A percentile compares a stretch with the other conserved stretches of the same genome.
phyloP scores from a whole-genome alignment of 208 protist species.

The Leishmania tarentolae region DNA sequence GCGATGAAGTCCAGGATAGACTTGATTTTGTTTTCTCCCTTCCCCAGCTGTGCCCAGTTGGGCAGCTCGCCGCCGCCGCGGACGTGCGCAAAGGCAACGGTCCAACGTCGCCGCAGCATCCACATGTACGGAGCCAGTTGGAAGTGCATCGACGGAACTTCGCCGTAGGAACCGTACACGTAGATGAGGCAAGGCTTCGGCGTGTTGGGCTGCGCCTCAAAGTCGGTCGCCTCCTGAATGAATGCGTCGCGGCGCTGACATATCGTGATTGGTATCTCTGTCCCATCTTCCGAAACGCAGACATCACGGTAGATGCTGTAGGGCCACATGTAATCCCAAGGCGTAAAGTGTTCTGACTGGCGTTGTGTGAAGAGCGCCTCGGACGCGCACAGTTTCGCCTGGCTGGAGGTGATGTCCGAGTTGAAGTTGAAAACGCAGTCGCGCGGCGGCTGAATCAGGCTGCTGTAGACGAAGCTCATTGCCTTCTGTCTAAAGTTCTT shows the following conservation, averaged over 20 bases:
- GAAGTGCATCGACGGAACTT: constrained; percentile 92
- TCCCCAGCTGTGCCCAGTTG: constrained; percentile 81
- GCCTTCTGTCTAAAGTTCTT: constrained; percentile 90
- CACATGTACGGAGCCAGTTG: constrained; percentile 94
- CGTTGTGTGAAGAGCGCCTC: constrained; percentile 90
- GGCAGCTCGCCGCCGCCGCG: constrained; percentile 93
- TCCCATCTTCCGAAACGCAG: constrained; percentile 82
- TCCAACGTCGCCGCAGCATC: constrained; percentile 91
- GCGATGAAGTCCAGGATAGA: constrained; percentile 92
- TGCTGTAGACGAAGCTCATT: constrained; percentile 90
- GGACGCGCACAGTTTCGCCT: constrained; percentile 63
- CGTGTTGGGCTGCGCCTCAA: constrained; percentile 83
- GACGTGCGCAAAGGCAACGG: constrained; percentile 91
- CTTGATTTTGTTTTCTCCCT: constrained; percentile 86
- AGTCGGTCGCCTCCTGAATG: constrained; percentile 90
- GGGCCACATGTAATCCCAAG: constrained; percentile 94
- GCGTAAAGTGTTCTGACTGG: constrained; percentile 90
- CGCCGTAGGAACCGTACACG: constrained; percentile 91
- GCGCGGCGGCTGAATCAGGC: constrained; percentile 76
- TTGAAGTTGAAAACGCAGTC: constrained; percentile 90
- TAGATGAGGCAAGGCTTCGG: constrained; percentile 92
- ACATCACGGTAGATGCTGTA: constrained; percentile 92
- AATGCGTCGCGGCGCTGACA: constrained; percentile 87
- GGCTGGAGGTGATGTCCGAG: constrained; percentile 70
- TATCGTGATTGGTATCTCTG: constrained; percentile 90